phyloP scores from a whole-genome alignment of 345 rosid species.

The Diplotaxis tenuifolia region DNA sequence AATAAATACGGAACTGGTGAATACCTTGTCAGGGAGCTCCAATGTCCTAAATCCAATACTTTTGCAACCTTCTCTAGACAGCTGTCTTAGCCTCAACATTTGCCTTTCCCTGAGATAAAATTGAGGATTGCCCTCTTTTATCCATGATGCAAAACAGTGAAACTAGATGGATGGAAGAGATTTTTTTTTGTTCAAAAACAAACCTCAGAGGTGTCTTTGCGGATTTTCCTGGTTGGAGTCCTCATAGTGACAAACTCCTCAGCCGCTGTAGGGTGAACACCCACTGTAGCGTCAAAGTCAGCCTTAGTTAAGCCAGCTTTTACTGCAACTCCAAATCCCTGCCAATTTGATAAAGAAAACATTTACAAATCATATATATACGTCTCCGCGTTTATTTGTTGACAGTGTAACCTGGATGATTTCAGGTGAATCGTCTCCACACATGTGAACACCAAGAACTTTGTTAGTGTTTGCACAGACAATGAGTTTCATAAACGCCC shows the following conservation, averaged over 20 bases:
- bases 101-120: conserved; percentile 49
- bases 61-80: conserved; percentile 37
- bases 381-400: background rate
- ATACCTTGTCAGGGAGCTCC: conserved; percentile 38
- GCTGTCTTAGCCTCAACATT: conserved; percentile 58
- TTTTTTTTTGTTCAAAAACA: conserved; percentile 27
- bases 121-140: background rate
- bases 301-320: conserved; percentile 91
- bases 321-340: conserved; percentile 94
- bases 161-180: background rate
- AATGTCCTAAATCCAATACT: conserved; percentile 18
- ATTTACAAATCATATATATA: background rate
- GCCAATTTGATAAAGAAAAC: conserved; percentile 5
- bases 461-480: conserved; percentile 72
- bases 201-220: conserved; percentile 69
- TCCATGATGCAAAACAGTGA: background rate
- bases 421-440: conserved; percentile 94
- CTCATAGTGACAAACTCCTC: conserved; percentile 96
- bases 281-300: conserved; percentile 84
- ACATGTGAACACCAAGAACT: conserved; percentile 85
- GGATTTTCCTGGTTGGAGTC: conserved; percentile 70
- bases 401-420: conserved; percentile 56
- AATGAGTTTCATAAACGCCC: conserved; percentile 78
- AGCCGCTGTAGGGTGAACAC: conserved; percentile 89
- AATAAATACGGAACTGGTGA: background rate